Percentiles rank a stretch among this genome's conserved stretches.
Evolutionary conservation across 371 early-diverging fungal species (phyloP).

Genomic region (Mortierella sp.): DNA sequence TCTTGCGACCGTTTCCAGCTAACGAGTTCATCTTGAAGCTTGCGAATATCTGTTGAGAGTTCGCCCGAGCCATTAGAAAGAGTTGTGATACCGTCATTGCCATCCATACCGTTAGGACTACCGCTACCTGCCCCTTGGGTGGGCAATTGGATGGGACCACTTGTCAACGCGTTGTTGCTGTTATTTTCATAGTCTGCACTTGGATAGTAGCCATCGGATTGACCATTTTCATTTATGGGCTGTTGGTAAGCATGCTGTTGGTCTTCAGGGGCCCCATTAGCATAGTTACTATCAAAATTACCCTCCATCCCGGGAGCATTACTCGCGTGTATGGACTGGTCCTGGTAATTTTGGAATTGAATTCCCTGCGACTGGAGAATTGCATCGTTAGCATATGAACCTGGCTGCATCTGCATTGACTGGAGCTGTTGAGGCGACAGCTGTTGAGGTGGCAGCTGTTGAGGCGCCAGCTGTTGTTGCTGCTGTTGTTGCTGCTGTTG

Average conservation of each 20-base stretch:
- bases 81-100: not conserved
- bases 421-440: not conserved
- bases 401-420: not conserved
- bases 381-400: not conserved
- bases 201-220: not conserved
- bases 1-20: conserved; percentile 54
- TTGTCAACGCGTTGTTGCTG: conserved; percentile 1
- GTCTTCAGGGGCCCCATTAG: not conserved
- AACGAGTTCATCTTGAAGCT: conserved; percentile 47
- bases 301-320: conserved; percentile 1
- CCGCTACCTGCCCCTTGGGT: conserved; percentile 10
- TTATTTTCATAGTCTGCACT: not conserved
- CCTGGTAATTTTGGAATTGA: not conserved
- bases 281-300: not conserved
- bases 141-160: conserved; percentile 25
- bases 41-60: conserved; percentile 38
- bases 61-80: conserved; percentile 20
- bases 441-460: not conserved
- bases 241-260: not conserved
- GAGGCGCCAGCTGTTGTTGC: conserved; percentile 17
- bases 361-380: not conserved
- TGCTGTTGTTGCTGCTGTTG: conserved; percentile 14
- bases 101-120: not conserved
- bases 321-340: not conserved
- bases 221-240: not conserved